Evolutionary conservation across 768 basidiomycete genomes (phyloP), one percentile per base, ranked within the genome.

Genomic region (Kwoniella bestiolae): DNA sequence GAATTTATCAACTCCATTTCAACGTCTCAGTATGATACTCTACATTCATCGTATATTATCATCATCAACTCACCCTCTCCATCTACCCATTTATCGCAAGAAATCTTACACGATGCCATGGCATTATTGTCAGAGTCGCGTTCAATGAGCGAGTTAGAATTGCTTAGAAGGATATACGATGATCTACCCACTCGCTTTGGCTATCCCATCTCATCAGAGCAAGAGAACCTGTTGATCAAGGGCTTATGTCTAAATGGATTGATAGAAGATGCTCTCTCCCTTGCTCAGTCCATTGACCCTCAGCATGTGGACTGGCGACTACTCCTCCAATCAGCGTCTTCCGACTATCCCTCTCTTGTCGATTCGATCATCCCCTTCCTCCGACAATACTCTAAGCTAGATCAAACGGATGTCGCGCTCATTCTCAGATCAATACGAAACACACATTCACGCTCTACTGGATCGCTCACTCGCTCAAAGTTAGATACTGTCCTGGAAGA

Each of bases 141-240:
- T 4, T 29, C 31, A 9, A 35, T 57, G 14, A 38, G 3, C 5
- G 56, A 49, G 21, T 31, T 65, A 28, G 28, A 23, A 11, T 21
- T 59, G 12, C 56, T 58, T 29, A 46, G 63, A 35, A 50, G 49
- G 47, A 51, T 65, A 44, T 53, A 51, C 32, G 63, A 51, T 8
- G 63, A 65, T 58, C 23, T 59, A 25, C 26, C 41, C 3, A 38
- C 9, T 21, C 18, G 45, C 11, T 58, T 59, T 21, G 61, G 45
- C 12, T 45, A 56, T 23, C 12, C 23, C 8, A 29, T 25, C 28
- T 44, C 25, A 9, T 45, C 21, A 18, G 49, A 52, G 31, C 35
- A 29, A 23, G 26, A 16, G 16, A 23, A 29, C n/a, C 23, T 45
- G 5, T n/a, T 65, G 18, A 26, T 58, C 3, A 53, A 55, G 21